Evolutionary conservation across 805 yeast genomes (phyloP).

Genomic region (Monosporozyma aquatica): DNA sequence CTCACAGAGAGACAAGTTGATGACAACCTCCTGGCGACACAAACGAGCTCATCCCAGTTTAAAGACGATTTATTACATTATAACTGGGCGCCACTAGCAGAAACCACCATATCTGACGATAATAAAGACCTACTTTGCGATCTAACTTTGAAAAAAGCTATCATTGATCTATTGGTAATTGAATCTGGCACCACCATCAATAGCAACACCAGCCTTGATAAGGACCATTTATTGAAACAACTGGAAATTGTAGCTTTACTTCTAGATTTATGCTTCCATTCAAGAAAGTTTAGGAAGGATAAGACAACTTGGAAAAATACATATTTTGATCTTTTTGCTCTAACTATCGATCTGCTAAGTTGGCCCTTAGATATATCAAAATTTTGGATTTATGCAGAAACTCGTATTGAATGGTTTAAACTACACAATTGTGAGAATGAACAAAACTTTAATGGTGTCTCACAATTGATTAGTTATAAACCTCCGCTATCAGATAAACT

Average conservation of each 20-base stretch:
- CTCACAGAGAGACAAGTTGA: no score
- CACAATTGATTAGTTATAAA: slow-evolving; percentile 26
- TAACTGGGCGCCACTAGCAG: slow-evolving; percentile 12
- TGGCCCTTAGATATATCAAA: slow-evolving; percentile 19
- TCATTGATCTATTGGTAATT: slow-evolving; percentile 10
- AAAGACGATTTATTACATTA: slow-evolving; percentile 7
- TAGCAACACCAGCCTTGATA: no score
- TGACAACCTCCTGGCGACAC: neutral
- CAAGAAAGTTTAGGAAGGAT: slow-evolving; percentile 12
- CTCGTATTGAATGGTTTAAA: slow-evolving; percentile 26
- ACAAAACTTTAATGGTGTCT: slow-evolving; percentile 11
- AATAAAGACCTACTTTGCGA: slow-evolving; percentile 12
- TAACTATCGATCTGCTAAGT: slow-evolving; percentile 14
- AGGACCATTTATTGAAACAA: slow-evolving; percentile 1
- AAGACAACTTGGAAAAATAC: slow-evolving; percentile 16
- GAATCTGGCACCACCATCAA: neutral
- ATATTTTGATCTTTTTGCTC: slow-evolving; percentile 20
- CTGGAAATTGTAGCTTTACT: slow-evolving; percentile 11
- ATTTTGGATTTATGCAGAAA: slow-evolving; percentile 27
- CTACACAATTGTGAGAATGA: slow-evolving; percentile 10
- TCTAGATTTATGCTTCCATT: slow-evolving; percentile 23
- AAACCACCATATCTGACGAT: neutral
- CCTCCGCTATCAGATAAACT: slow-evolving; percentile 24
- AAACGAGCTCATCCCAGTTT: slow-evolving; percentile 1
- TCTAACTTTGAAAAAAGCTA: slow-evolving; percentile 11